Percentiles rank a stretch among this genome's conserved stretches.
These are phyloP conservation scores for Fusarium praegraminearum DNA, from an alignment of 2,329 filamentous ascomycete species.

Conservation along the genomic window DNA sequence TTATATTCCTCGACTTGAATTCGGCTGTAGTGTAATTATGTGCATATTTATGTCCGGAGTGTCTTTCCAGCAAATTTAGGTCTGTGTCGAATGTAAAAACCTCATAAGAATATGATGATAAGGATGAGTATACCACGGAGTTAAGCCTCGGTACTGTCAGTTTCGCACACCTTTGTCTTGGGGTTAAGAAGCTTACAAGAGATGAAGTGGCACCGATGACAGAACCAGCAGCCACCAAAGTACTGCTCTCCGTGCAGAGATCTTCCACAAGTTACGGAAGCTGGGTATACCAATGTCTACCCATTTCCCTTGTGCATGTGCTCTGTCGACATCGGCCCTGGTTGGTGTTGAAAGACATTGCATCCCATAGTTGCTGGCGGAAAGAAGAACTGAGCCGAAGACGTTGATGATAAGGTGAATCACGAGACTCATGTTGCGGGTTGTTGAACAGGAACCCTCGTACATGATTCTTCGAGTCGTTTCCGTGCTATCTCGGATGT, in stretches of 20 bases:
- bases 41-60: no score
- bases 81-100: rapidly evolving
- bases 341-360: not conserved
- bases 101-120: rapidly evolving
- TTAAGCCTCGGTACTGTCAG: not conserved
- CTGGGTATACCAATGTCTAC: not conserved
- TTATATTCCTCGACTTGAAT: not conserved
- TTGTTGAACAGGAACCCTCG: not conserved
- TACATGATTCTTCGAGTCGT: not conserved
- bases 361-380: not conserved
- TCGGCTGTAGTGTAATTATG: rapidly evolving
- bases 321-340: not conserved
- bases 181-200: rapidly evolving
- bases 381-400: not conserved
- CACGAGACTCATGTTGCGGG: not conserved
- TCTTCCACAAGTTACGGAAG: not conserved
- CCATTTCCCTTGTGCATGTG: rapidly evolving
- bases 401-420: not conserved
- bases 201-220: not conserved
- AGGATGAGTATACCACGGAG: not conserved
- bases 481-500: rapidly evolving
- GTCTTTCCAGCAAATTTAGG: rapidly evolving
- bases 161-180: rapidly evolving
- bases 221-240: not conserved
- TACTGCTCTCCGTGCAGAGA: rapidly evolving